Evolutionary conservation across 2,329 filamentous ascomycete species (phyloP).

Genomic region (Ophiocordyceps unilateralis): DNA sequence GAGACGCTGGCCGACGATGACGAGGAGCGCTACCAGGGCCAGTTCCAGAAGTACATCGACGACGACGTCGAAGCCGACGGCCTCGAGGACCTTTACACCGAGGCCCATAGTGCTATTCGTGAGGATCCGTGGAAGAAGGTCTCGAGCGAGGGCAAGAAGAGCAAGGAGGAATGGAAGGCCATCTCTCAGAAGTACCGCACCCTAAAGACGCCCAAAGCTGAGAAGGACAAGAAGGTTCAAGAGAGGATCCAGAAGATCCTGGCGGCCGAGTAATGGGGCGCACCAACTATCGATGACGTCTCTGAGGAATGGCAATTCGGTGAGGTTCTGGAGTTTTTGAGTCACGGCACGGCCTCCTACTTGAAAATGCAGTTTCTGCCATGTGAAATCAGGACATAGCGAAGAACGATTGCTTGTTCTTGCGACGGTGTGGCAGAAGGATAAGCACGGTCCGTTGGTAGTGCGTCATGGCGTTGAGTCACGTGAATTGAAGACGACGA

Average conservation of each 20-base stretch:
- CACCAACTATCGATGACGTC: constrained; percentile 10
- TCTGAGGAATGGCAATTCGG: constrained; percentile 15
- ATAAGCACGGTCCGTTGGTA: no score
- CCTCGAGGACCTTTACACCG: constrained; percentile 88
- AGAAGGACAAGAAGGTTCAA: constrained; percentile 74
- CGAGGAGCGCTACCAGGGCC: constrained; percentile 97
- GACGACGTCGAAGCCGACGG: constrained; percentile 92
- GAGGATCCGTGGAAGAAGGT: constrained; percentile 96
- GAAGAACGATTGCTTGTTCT: neutral
- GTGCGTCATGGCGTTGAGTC: no score
- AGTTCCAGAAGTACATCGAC: constrained; percentile 97
- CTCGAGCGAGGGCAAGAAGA: constrained; percentile 67
- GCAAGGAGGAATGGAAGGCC: constrained; percentile 91
- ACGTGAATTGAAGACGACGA: neutral
- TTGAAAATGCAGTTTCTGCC: neutral
- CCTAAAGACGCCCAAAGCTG: constrained; percentile 61
- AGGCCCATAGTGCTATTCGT: constrained; percentile 92
- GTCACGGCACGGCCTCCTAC: neutral
- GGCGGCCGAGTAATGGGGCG: constrained; percentile 23
- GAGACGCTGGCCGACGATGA: constrained; percentile 98
- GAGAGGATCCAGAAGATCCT: constrained; percentile 77
- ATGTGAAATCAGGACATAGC: neutral
- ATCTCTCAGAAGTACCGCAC: constrained; percentile 82
- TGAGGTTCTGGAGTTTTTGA: constrained; percentile 3
- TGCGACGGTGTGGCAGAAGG: neutral